These are phyloP conservation scores for Macrophomina phaseolina DNA, from an alignment of 2,329 filamentous ascomycete genomes.

Conservation along the genomic window DNA sequence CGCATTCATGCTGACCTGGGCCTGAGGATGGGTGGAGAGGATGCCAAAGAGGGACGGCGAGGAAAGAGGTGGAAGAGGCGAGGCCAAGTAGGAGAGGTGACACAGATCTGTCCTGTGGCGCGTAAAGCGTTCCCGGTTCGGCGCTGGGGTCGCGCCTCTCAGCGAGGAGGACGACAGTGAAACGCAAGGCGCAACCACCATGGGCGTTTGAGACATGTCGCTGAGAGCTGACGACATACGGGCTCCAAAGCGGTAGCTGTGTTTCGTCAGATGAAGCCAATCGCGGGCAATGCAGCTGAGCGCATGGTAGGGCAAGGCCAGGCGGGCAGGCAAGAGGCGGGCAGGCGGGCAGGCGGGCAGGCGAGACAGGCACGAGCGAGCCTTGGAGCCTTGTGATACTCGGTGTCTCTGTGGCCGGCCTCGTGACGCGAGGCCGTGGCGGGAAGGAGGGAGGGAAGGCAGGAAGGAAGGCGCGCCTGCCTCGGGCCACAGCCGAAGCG, in stretches of 20 bases:
- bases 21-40: background rate
- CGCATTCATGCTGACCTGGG: background rate
- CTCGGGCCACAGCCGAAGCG: background rate
- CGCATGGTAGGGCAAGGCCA: background rate
- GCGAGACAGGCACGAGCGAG: constrained; percentile 7
- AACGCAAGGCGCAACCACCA: background rate
- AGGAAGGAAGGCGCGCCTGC: background rate
- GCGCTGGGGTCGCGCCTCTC: background rate
- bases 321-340: background rate
- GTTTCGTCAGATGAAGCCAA: background rate
- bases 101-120: background rate
- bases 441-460: too few relatives aligned
- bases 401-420: background rate
- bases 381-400: constrained; percentile 17
- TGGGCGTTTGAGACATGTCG: background rate
- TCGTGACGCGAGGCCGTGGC: constrained; percentile 5
- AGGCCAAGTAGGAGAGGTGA: background rate
- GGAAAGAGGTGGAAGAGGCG: background rate
- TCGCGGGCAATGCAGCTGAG: background rate
- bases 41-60: background rate
- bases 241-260: background rate
- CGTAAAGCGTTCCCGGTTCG: background rate
- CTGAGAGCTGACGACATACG: constrained; percentile 3
- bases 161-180: background rate
- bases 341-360: background rate